Conservation (phyloP, 2,329 filamentous ascomycete genomes). For the Fusarium citri region DNA sequence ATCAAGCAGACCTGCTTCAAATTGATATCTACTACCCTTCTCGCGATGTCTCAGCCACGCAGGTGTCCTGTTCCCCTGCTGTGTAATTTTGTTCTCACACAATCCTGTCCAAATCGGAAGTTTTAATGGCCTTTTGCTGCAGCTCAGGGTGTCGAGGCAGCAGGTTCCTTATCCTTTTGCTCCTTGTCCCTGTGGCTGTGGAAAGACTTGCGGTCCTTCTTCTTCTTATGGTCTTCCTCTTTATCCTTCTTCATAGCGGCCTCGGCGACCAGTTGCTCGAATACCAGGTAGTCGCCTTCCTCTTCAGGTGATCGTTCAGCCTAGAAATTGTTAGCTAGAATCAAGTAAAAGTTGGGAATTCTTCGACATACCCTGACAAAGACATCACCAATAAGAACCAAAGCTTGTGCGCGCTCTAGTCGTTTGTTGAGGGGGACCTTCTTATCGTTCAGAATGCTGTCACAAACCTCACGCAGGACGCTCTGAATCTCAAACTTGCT, state of each 20-base stretch:
- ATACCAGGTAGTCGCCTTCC: slow-evolving; percentile 98
- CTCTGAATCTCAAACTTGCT: slow-evolving; percentile 99
- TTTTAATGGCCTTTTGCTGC: not conserved
- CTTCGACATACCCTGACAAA: slow-evolving; percentile 78
- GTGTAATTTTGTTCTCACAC: not conserved
- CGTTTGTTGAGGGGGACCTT: slow-evolving; percentile 86
- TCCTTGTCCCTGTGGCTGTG: slow-evolving; percentile 22
- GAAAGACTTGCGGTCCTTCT: slow-evolving; percentile 62
- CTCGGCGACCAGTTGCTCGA: slow-evolving; percentile 97
- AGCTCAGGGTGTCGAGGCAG: slow-evolving; percentile 3
- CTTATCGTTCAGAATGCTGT: slow-evolving; percentile 82
- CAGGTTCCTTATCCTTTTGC: slow-evolving; percentile 28
- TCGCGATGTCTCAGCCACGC: not conserved
- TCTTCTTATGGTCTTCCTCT: slow-evolving; percentile 71
- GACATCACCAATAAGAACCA: slow-evolving; percentile 89
- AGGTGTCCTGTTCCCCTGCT: not conserved
- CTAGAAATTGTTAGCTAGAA: slow-evolving; percentile 58
- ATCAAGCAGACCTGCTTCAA: slow-evolving; percentile 2
- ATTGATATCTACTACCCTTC: slow-evolving; percentile 12
- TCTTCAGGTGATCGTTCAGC: slow-evolving; percentile 91
- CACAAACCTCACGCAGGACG: slow-evolving; percentile 93
- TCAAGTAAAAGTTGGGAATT: not conserved
- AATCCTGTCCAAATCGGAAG: not conserved
- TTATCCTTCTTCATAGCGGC: slow-evolving; percentile 91
- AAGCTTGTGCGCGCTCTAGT: slow-evolving; percentile 88